Conservation (phyloP, 169 alveolate species). For the Cyclospora cayetanensis region DNA sequence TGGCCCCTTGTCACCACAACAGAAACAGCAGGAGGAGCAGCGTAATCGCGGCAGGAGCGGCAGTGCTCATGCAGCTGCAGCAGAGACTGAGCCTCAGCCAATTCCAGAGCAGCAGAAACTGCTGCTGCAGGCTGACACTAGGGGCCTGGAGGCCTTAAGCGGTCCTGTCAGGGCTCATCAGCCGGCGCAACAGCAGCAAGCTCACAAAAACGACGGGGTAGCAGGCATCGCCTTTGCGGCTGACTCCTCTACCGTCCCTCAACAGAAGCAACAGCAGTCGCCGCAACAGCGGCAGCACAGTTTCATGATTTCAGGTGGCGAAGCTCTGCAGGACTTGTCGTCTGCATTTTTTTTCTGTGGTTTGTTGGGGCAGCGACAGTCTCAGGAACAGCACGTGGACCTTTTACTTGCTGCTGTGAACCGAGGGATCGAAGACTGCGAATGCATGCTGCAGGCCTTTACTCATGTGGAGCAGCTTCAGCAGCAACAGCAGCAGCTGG, state of each 20-base stretch:
- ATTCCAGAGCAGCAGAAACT: not conserved
- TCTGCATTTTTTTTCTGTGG: slow-evolving; percentile 35
- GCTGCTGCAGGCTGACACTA: not conserved
- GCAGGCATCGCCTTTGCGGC: too few species aligned
- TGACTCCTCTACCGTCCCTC: not conserved
- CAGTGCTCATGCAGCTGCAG: not conserved
- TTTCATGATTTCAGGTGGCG: slow-evolving; percentile 19
- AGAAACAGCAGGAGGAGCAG: too few species aligned
- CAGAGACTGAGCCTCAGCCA: not conserved
- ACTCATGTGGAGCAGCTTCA: slow-evolving; percentile 72
- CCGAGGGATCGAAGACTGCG: slow-evolving; percentile 74
- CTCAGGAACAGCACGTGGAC: slow-evolving; percentile 41
- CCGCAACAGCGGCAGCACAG: slow-evolving; percentile 10
- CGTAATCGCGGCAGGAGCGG: too few species aligned
- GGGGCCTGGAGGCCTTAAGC: not conserved
- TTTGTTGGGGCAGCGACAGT: slow-evolving; percentile 37
- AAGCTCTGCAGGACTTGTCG: slow-evolving; percentile 34
- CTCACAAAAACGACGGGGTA: too few species aligned
- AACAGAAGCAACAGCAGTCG: slow-evolving; percentile 31
- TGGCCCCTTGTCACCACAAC: slow-evolving; percentile 15
- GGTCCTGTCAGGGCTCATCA: not conserved
- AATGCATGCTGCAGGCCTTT: slow-evolving; percentile 76
- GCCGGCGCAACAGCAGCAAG: not conserved
- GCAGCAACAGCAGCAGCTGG: slow-evolving; percentile 64
- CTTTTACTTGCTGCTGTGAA: slow-evolving; percentile 38